These are phyloP conservation scores for Bruguiera sexangula DNA, from an alignment of 345 rosid genomes.

Conservation along the genomic window DNA sequence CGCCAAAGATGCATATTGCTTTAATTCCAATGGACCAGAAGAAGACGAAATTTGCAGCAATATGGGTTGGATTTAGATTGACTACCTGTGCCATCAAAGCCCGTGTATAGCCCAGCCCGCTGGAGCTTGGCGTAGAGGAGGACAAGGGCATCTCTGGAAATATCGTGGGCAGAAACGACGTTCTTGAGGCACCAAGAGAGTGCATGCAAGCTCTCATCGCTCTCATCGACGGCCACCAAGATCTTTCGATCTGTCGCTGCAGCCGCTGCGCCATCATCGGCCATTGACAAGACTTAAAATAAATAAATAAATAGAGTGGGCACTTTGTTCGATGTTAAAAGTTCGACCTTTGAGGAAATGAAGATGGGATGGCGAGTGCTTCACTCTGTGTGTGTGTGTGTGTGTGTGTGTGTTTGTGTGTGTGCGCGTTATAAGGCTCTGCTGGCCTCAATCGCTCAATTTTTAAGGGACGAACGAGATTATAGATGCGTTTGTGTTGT, in stretches of 20 bases:
- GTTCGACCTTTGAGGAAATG: not conserved
- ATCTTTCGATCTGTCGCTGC: conserved; percentile 33
- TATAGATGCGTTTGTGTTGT: too few relatives aligned
- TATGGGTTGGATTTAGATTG: too few relatives aligned
- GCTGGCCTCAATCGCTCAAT: too few relatives aligned
- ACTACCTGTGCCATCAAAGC: conserved; percentile 52
- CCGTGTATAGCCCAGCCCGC: conserved; percentile 21
- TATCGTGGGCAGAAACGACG: conserved; percentile 23
- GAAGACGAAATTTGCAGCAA: too few relatives aligned
- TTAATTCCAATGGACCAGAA: not conserved
- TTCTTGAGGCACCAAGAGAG: conserved; percentile 58
- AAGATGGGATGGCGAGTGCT: too few relatives aligned
- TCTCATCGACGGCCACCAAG: conserved; percentile 56
- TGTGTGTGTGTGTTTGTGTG: too few relatives aligned
- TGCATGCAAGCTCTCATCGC: conserved; percentile 65
- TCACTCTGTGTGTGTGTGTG: too few relatives aligned
- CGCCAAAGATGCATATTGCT: too few relatives aligned
- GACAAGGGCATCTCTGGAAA: conserved; percentile 39
- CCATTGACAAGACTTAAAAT: not conserved
- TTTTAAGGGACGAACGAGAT: too few relatives aligned
- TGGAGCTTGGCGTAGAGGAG: conserved; percentile 52
- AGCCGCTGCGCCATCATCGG: not conserved
- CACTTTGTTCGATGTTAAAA: too few relatives aligned
- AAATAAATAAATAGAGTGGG: too few relatives aligned
- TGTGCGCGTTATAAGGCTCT: too few relatives aligned